Conservation (phyloP, 2,329 filamentous ascomycete genomes). For the Fragosphaeria purpurea region DNA sequence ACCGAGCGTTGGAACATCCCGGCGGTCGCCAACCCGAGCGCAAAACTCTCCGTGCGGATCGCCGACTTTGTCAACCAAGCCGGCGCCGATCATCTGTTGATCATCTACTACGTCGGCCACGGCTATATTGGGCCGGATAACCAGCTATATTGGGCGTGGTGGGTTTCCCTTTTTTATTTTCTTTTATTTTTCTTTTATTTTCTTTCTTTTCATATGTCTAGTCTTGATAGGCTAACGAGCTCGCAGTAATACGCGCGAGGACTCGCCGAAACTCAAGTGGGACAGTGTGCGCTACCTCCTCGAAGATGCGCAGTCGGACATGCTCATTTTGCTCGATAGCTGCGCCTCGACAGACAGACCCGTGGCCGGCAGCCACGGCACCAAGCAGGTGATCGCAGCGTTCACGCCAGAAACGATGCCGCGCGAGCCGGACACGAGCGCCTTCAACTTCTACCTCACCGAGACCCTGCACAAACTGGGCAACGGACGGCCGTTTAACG, state of each 20-base stretch:
- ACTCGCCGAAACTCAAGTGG: conserved; percentile 54
- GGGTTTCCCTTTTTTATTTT: conserved; percentile 26
- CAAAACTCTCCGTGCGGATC: conserved; percentile 52
- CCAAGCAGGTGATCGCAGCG: conserved; percentile 55
- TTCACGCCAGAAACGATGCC: conserved; percentile 39
- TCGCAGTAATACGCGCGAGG: conserved; percentile 43
- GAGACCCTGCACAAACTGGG: conserved; percentile 46
- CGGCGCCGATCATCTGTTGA: conserved; percentile 47
- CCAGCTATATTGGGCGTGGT: conserved; percentile 59
- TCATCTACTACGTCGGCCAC: conserved; percentile 55
- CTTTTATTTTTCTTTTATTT: conserved; percentile 10
- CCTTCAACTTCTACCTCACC: conserved; percentile 46
- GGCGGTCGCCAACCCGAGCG: conserved; percentile 45
- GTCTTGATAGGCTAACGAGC: conserved; percentile 14
- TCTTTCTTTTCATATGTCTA: background rate
- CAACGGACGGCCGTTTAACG: conserved; percentile 43
- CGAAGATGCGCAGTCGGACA: conserved; percentile 53
- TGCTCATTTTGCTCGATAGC: conserved; percentile 53
- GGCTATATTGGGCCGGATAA: conserved; percentile 48
- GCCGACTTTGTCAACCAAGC: conserved; percentile 49
- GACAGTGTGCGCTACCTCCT: conserved; percentile 51
- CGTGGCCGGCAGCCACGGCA: conserved; percentile 40
- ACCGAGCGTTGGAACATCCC: conserved; percentile 54
- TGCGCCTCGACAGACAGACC: conserved; percentile 44
- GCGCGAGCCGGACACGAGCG: conserved; percentile 33